Conservation (phyloP, 2,329 filamentous ascomycete genomes). For the Pseudocercospora fuligena region DNA sequence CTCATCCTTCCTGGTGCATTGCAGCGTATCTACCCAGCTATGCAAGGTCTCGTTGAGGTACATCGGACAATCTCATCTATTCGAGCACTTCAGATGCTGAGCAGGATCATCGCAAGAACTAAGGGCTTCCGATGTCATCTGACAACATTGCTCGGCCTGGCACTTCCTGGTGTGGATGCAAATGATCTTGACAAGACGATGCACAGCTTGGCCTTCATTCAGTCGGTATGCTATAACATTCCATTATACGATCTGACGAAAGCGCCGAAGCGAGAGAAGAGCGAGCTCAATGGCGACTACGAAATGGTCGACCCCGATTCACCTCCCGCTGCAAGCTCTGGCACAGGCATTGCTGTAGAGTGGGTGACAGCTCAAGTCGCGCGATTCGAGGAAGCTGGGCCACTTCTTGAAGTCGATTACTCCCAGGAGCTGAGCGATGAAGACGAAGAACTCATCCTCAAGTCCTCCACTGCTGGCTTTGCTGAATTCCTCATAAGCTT, state of each 20-base stretch:
- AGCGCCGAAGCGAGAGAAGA: slow-evolving; percentile 50
- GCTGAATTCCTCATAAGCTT: slow-evolving; percentile 91
- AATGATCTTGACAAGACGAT: slow-evolving; percentile 97
- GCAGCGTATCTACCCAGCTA: slow-evolving; percentile 93
- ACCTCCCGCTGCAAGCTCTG: slow-evolving; percentile 35
- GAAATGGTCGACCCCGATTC: slow-evolving; percentile 36
- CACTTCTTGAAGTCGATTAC: slow-evolving; percentile 85
- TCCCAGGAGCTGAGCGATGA: slow-evolving; percentile 78
- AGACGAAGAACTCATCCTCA: slow-evolving; percentile 83
- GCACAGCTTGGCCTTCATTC: slow-evolving; percentile 92
- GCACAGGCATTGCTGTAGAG: slow-evolving; percentile 72
- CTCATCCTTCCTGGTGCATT: slow-evolving; percentile 90
- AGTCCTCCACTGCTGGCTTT: slow-evolving; percentile 92
- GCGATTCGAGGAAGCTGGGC: slow-evolving; percentile 85
- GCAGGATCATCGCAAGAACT: slow-evolving; percentile 85
- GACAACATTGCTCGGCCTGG: slow-evolving; percentile 88
- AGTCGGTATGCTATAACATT: slow-evolving; percentile 94
- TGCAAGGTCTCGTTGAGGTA: slow-evolving; percentile 95
- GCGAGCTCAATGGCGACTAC: slow-evolving; percentile 40
- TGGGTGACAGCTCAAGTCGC: slow-evolving; percentile 97
- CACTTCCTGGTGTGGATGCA: slow-evolving; percentile 92
- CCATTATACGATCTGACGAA: slow-evolving; percentile 83
- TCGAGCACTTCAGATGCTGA: slow-evolving; percentile 87
- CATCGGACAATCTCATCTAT: slow-evolving; percentile 94
- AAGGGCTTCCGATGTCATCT: slow-evolving; percentile 98